A percentile compares a stretch with the other conserved stretches of the same genome.
These are phyloP conservation scores for Handroanthus guayacan DNA, from an alignment of 257 asterid species.

Conservation along the genomic window DNA sequence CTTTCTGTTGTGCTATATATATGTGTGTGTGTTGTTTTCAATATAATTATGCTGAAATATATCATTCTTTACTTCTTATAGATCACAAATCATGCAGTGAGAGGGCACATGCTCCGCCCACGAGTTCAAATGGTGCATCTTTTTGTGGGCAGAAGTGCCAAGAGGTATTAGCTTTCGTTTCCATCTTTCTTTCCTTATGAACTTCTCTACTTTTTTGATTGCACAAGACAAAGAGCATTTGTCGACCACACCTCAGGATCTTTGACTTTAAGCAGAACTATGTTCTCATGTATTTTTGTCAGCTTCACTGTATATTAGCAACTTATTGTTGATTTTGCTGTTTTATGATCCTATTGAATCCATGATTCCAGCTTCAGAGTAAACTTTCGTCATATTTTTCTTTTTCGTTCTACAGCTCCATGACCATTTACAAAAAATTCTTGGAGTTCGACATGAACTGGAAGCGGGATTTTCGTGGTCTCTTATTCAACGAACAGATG, in stretches of 20 bases:
- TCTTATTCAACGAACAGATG: slow-evolving; percentile 75
- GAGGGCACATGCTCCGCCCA: slow-evolving; percentile 43
- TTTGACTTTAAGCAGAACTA: background rate
- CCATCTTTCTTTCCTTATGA: background rate
- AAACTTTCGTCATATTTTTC: slow-evolving; percentile 28
- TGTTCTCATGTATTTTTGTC: background rate
- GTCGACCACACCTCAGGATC: background rate
- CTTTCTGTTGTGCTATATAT: slow-evolving; percentile 4
- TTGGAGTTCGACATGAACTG: slow-evolving; percentile 88
- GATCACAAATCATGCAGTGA: slow-evolving; percentile 84
- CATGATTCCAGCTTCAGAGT: background rate
- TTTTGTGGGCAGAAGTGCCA: slow-evolving; percentile 88
- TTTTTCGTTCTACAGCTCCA: slow-evolving; percentile 59
- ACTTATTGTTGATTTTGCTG: background rate
- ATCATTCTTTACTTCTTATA: slow-evolving; percentile 35
- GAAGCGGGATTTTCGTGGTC: slow-evolving; percentile 96
- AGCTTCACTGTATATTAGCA: background rate
- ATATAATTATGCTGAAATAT: slow-evolving; percentile 26
- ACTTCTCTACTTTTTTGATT: slow-evolving; percentile 17
- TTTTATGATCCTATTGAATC: slow-evolving; percentile 10
- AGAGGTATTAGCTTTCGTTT: slow-evolving; percentile 65
- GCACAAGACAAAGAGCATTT: background rate
- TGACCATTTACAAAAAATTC: slow-evolving; percentile 80
- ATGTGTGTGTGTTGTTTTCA: slow-evolving; percentile 12
- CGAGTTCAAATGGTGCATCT: slow-evolving; percentile 56